Conservation (phyloP, 139 green algal genomes). For the Ettlia oleoabundans region DNA sequence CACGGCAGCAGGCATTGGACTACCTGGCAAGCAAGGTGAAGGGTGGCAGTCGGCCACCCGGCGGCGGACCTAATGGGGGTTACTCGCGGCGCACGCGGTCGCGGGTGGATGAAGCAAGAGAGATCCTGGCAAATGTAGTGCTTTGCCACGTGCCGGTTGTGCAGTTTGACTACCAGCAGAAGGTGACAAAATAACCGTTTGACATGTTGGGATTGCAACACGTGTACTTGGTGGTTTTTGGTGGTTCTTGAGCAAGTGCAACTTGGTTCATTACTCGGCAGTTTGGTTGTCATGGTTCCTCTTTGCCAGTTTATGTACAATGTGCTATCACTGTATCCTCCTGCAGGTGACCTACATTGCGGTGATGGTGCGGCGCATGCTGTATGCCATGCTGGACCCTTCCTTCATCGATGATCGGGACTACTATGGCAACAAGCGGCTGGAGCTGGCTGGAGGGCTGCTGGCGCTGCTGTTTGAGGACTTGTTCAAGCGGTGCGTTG, state of each 20-base stretch:
- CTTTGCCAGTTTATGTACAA: too few species aligned
- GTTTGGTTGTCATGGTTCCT: too few species aligned
- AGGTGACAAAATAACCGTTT: too few species aligned
- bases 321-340: too few species aligned
- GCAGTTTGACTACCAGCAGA: conserved; percentile 87
- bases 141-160: conserved; percentile 93
- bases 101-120: conserved; percentile 89
- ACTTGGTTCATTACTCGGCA: too few species aligned
- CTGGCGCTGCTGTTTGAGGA: conserved; percentile 99
- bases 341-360: conserved; percentile 81
- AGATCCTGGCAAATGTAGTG: conserved; percentile 94
- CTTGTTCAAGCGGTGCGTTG: conserved; percentile 91
- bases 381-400: conserved; percentile 90
- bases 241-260: too few species aligned
- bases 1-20: conserved; percentile 92
- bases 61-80: conserved; percentile 23
- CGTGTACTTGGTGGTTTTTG: too few species aligned
- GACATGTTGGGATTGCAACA: too few species aligned
- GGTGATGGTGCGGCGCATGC: conserved; percentile 94
- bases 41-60: conserved; percentile 31
- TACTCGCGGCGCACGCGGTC: conserved; percentile 48
- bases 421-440: conserved; percentile 99
- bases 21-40: conserved; percentile 83
- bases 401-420: conserved; percentile 94
- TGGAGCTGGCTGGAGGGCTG: conserved; percentile 96